A percentile compares a stretch with the other conserved stretches of the same genome.
Evolutionary conservation across 2,329 filamentous ascomycete genomes (phyloP).

Genomic region (Trichophyton benhamiae): DNA sequence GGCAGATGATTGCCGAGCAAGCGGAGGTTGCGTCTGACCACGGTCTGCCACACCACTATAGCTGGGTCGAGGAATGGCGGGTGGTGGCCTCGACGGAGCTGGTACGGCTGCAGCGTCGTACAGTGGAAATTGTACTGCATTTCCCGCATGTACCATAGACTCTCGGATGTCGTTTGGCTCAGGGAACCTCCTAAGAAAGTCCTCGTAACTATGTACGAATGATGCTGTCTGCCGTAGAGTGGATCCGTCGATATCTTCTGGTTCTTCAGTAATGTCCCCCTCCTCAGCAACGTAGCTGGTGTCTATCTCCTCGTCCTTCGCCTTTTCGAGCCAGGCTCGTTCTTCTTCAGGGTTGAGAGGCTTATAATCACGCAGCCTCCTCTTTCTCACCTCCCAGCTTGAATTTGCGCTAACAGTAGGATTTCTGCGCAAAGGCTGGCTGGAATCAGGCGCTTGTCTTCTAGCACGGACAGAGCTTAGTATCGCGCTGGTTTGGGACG

Average conservation of each 20-base stretch:
- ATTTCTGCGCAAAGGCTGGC: conserved; percentile 41
- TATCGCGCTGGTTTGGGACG: conserved; percentile 43
- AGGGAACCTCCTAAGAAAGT: conserved; percentile 73
- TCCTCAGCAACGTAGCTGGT: conserved; percentile 31
- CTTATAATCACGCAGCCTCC: conserved; percentile 48
- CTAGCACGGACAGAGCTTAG: conserved; percentile 34
- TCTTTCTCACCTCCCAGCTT: conserved; percentile 43
- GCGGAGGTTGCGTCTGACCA: conserved; percentile 33
- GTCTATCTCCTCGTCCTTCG: conserved; percentile 53
- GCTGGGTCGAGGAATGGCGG: conserved; percentile 55
- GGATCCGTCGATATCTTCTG: conserved; percentile 34
- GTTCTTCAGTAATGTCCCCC: conserved; percentile 28
- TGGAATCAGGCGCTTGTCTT: conserved; percentile 22
- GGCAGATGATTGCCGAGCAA: conserved; percentile 35
- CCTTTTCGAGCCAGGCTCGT: conserved; percentile 63
- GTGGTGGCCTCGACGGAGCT: conserved; percentile 51
- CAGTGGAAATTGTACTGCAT: conserved; percentile 21
- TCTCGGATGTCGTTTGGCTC: conserved; percentile 51
- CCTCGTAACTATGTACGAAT: conserved; percentile 62
- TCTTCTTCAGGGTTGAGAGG: conserved; percentile 73
- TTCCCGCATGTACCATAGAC: conserved; percentile 40
- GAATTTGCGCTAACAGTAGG: conserved; percentile 41
- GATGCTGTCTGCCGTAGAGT: conserved; percentile 36
- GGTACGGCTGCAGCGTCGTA: conserved; percentile 39
- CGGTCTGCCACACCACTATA: conserved; percentile 70